Evolutionary conservation across 352 stramenopile species (phyloP), one percentile per base, ranked within the genome.

Genomic region (Globisporangium solare): DNA sequence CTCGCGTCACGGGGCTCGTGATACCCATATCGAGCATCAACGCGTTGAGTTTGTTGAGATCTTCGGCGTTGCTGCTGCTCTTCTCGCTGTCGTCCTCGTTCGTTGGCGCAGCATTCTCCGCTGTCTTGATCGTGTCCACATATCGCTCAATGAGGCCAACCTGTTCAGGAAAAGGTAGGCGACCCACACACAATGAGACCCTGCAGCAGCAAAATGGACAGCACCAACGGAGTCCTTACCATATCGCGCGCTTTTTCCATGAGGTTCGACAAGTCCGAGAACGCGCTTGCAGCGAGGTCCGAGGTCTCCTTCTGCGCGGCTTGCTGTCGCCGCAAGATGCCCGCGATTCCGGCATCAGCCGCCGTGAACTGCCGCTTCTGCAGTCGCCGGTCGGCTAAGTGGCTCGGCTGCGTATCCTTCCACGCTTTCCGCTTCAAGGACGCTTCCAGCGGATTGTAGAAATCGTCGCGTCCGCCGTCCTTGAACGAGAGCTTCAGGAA

Each of bases 1-100:
- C 79, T 37, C 92, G 90, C 20, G 92, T 98, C 45, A 97, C 92
- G 0, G 90, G 90, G 65, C 89, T 97, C 41, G 81, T 91, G 54
- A 98, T 97, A 50, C 92, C 92, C 85, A 98, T 97, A 68, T 97
- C 86, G 18, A 96, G 70, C 74, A 97, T 91, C 40, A 97, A 58
- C 21, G 85, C 79, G 57, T 78, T 88, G 31, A 97, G 74, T 43
- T 92, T 83, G 32, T 73, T 89, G 21, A 84, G 76, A 24, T 96
- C 80, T 15, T 86, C 77, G 20, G 80, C 70, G 14, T 57, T 69
- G 27, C 67, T 53, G 14, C 39, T n/a, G n/a, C 39, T 11, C n/a
- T 22, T 20, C 11, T 32, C 45, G 41, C 73, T 58, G 14, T 43
- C 47, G 11, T 54, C 47, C 4, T 54, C 37, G 18, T 59, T 59